phyloP scores from a whole-genome alignment of 192 early-diverging fungal species.

The Coemansia pectinata region DNA sequence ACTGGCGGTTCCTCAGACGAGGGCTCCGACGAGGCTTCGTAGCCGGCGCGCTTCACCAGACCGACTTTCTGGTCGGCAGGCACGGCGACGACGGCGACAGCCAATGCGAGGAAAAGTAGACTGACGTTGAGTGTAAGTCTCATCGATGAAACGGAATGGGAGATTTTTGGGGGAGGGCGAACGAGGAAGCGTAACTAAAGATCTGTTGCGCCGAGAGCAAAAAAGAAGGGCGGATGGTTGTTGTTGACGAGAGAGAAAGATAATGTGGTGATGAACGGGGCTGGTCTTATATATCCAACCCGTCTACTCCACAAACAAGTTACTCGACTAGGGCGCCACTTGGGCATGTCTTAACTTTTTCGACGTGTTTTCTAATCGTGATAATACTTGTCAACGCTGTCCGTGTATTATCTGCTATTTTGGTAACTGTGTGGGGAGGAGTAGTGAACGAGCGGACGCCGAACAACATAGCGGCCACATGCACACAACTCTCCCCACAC shows the following conservation, averaged over 20 bases:
- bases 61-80: conserved; percentile 26
- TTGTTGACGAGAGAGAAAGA: background rate
- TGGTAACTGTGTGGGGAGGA: background rate
- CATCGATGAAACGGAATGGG: conserved; percentile 17
- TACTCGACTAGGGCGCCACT: background rate
- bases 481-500: background rate
- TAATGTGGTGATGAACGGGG: background rate
- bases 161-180: background rate
- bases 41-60: conserved; percentile 33
- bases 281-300: background rate
- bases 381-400: background rate
- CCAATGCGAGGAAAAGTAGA: conserved; percentile 43
- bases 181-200: background rate
- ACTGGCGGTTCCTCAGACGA: conserved; percentile 21
- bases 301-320: background rate
- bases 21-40: conserved; percentile 12
- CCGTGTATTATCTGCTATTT: background rate
- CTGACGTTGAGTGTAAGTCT: conserved; percentile 38
- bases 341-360: background rate
- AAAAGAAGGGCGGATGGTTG: background rate
- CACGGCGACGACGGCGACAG: conserved; percentile 28
- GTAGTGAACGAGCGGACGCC: background rate
- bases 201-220: background rate
- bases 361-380: background rate
- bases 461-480: background rate